Evolutionary conservation across 352 stramenopile species (phyloP), one percentile per base, ranked within the genome.

Genomic region (Phytophthora capsici): DNA sequence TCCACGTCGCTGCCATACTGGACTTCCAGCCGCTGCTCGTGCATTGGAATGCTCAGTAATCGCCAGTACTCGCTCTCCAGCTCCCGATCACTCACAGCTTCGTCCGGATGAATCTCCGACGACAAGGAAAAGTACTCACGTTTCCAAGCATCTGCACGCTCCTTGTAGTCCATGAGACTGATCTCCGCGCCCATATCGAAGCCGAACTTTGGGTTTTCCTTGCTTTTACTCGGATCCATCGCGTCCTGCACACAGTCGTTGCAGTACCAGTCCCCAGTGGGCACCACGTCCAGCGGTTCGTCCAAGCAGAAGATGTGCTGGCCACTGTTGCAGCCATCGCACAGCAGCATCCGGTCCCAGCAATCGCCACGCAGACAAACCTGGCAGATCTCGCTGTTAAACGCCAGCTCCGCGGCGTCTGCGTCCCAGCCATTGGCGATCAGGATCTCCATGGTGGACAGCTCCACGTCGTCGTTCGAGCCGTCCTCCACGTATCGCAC

Each of bases 1-100:
- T 98, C 93, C 7, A 98, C 81, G 43, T 98, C 93, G 41, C 91
- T 98, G 6, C 93, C 93, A 40, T 98, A 98, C 36, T 96, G 88
- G 12, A 98, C 91, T 50, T 96, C 86, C 1, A 97, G 73, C 4
- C 91, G 80, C 30, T 90, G 81, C 16, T 92, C 86, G 20, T 92
- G 82, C 12, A 85, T 60, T 0, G 86, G 84, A n/a, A 84, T 90
- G 19, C 87, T 84, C 13, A 98, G 45, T 19, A 97, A 67, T 7
- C 85, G 71, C 91, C 93, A 98, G 65, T 98, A 98, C 62, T 97
- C 91, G 1, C 52, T 53, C 58, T 98, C 92, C 17, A 98, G 63
- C 13, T 95, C 84, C 4, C 53, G 50, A 52, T 94, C 84, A 10
- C 65, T 90, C 20, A 88, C 65, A 3, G 75, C 71, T 34, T 74